phyloP scores from a whole-genome alignment of 2,329 filamentous ascomycete genomes.

The Tolypocladium ophioglossoides region DNA sequence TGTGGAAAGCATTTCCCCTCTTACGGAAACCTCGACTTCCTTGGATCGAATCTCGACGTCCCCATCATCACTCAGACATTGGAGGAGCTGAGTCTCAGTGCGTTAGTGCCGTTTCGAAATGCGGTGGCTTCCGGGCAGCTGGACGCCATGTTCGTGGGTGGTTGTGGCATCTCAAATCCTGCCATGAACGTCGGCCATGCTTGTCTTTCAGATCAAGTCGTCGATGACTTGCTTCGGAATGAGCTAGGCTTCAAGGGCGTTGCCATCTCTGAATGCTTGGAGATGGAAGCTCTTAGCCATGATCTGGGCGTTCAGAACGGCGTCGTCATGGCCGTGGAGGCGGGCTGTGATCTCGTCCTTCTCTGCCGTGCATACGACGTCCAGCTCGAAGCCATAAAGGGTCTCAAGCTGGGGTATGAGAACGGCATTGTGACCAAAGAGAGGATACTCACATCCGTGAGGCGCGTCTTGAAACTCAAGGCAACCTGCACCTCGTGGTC shows the following conservation, averaged over 20 bases:
- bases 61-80: conserved; percentile 92
- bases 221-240: conserved; percentile 78
- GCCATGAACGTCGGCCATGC: conserved; percentile 94
- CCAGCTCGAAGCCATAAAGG: conserved; percentile 84
- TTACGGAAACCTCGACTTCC: conserved; percentile 88
- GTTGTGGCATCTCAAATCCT: conserved; percentile 82
- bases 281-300: conserved; percentile 92
- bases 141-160: conserved; percentile 92
- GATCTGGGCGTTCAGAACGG: conserved; percentile 96
- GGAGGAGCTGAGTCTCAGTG: conserved; percentile 85
- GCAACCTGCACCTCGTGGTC: conserved; percentile 81
- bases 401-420: conserved; percentile 78
- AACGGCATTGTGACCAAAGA: conserved; percentile 79
- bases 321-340: conserved; percentile 94
- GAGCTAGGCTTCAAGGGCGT: conserved; percentile 87
- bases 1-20: conserved; percentile 96
- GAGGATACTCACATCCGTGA: conserved; percentile 70
- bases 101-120: conserved; percentile 83
- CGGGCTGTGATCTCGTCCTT: conserved; percentile 84
- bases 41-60: conserved; percentile 82
- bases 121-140: conserved; percentile 72
- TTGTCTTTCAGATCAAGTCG: conserved; percentile 84
- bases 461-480: conserved; percentile 72
- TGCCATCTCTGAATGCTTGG: conserved; percentile 87
- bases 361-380: conserved; percentile 81